These are phyloP conservation scores for Viridothelium virens DNA, from an alignment of 495 filamentous ascomycete genomes.

Conservation along the genomic window DNA sequence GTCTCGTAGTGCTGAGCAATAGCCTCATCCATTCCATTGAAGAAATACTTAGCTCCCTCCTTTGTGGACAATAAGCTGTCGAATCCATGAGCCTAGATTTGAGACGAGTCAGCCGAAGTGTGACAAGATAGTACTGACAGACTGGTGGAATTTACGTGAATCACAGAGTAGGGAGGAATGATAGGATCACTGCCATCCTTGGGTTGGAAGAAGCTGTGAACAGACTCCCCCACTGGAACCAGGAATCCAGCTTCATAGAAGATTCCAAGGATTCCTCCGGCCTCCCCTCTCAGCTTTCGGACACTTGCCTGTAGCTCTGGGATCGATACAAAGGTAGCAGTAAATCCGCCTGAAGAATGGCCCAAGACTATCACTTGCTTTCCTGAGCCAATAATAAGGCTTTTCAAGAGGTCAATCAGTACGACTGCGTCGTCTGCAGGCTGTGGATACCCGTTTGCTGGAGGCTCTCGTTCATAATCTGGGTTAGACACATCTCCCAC, in stretches of 20 bases:
- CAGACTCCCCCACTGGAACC: constrained; percentile 31
- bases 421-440: constrained; percentile 26
- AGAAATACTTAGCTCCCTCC: constrained; percentile 12
- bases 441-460: constrained; percentile 29
- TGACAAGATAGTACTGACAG: neutral
- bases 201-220: constrained; percentile 28
- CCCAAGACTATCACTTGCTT: constrained; percentile 31
- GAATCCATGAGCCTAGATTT: constrained; percentile 3
- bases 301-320: constrained; percentile 26
- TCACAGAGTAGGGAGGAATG: constrained; percentile 25
- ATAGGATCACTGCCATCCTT: constrained; percentile 24
- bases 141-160: constrained; percentile 25
- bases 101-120: neutral
- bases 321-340: constrained; percentile 31
- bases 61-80: constrained; percentile 2
- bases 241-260: constrained; percentile 35
- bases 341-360: constrained; percentile 36
- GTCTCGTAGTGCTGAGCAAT: constrained; percentile 9
- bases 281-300: constrained; percentile 22
- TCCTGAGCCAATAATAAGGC: constrained; percentile 23
- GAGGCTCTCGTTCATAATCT: constrained; percentile 30
- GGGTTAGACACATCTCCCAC: constrained; percentile 28
- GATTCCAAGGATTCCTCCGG: constrained; percentile 35
- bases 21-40: constrained; percentile 9
- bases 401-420: constrained; percentile 22